Conservation (phyloP, 2,329 filamentous ascomycete species). For the Sporothrix pseudoabietina region DNA sequence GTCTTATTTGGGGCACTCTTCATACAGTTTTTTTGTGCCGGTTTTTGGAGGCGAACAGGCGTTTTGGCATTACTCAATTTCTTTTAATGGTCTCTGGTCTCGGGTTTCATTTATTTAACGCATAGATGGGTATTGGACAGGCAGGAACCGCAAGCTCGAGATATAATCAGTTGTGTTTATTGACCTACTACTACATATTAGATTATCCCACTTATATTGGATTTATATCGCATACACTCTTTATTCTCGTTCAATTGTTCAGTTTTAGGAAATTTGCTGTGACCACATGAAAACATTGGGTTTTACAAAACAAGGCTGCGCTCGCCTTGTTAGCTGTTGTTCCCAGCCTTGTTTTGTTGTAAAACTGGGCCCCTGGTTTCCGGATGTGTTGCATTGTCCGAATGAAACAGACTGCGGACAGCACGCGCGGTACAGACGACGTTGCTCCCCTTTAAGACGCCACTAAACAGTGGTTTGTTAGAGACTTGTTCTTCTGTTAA, state of each 20-base stretch:
- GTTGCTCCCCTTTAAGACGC: background rate
- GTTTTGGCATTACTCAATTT: constrained; percentile 20
- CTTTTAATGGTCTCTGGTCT: background rate
- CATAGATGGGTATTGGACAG: constrained; percentile 25
- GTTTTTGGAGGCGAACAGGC: constrained; percentile 21
- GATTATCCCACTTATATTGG: constrained; percentile 17
- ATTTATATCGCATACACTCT: constrained; percentile 21
- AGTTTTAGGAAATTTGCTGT: background rate
- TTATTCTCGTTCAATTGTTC: background rate
- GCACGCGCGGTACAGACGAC: background rate
- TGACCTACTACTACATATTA: constrained; percentile 1
- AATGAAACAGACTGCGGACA: background rate
- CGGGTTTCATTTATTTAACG: constrained; percentile 1
- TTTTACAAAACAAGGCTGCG: background rate
- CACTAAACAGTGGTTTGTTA: too few species aligned
- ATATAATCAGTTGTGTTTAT: constrained; percentile 26
- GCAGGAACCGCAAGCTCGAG: constrained; percentile 25
- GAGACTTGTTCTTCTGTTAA: too few species aligned
- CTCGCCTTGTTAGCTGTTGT: background rate
- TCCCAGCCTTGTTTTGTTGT: background rate
- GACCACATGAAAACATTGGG: background rate
- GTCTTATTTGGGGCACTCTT: constrained; percentile 13
- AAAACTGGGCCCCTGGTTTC: background rate
- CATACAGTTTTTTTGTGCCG: background rate
- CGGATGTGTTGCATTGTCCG: background rate